Evolutionary conservation across 2,329 filamentous ascomycete genomes (phyloP), one percentile per base, ranked within the genome.

Genomic region (Fusarium pilosicola): DNA sequence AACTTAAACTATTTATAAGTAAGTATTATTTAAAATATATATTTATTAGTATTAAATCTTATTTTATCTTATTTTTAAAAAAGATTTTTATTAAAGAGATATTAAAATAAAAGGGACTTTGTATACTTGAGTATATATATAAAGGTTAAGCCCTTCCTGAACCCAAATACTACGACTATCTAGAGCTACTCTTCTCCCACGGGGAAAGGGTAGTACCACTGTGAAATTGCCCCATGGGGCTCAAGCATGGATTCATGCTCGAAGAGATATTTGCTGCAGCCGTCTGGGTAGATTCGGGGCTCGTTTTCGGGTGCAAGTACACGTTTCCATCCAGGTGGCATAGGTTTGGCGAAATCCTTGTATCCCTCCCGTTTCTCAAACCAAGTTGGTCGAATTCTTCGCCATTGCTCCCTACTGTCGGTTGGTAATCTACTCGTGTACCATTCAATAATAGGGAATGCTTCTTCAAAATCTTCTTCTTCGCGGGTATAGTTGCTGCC

Each of bases 131-230:
- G 12, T 32, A 5, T 13, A 32, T 32, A 13, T 13, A 5, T 30
- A 13, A 13, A 13, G n/a, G 30, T 13, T 6, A 14, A 32, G 13
- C 2, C 12, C 13, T 14, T 32, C 5, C 5, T 6, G 30, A 6
- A 32, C 2, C 0, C 6, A 14, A 2, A 32, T 30, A 32, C 30
- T 30, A 30, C 4, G 1, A 30, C 4, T 30, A 30, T 13, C 30
- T 13, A 30, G 4, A 5, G 4, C 1, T 13, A 30, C 4, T 30
- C 1, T 1, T 30, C 4, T 30, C 30, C 4, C 30, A 73, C 12
- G 2, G 69, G 70, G 20, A 70, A 74, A 1, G 65, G 69, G 5
- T 64, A 67, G 11, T 64, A 67, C 65, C 65, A 73, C 3, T 26
- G 26, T 26, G 26, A 26, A 26, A 26, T 26, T 26, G 26, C 6